Evolutionary conservation across 495 filamentous ascomycete genomes (phyloP).

Genomic region (Oleoguttula mirabilis): DNA sequence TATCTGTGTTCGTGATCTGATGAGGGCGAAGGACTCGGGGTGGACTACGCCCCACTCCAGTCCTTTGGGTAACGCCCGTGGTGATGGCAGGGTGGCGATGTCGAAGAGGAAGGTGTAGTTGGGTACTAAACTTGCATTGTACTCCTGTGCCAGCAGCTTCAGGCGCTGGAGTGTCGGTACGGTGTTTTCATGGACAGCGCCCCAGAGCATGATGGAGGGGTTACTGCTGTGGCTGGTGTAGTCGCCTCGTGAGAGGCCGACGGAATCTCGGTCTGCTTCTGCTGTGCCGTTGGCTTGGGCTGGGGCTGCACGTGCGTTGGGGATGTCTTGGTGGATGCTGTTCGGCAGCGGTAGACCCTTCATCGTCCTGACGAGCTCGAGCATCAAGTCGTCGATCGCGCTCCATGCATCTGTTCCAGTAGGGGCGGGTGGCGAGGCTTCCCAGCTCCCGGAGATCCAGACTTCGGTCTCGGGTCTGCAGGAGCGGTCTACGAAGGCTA

Average conservation of each 20-base stretch:
- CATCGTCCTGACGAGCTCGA: neutral
- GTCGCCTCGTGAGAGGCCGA: slow-evolving; percentile 4
- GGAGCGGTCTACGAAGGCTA: slow-evolving; percentile 28
- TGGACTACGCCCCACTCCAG: slow-evolving; percentile 13
- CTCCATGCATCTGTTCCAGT: neutral
- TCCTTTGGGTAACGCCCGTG: slow-evolving; percentile 5
- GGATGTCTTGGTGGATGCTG: slow-evolving; percentile 1
- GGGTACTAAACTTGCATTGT: slow-evolving; percentile 6
- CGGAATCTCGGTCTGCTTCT: neutral
- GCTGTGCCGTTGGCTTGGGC: neutral
- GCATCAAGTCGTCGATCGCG: neutral
- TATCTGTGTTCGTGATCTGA: slow-evolving; percentile 16
- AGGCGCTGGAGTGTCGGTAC: slow-evolving; percentile 2
- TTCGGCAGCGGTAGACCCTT: neutral
- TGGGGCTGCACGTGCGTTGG: neutral
- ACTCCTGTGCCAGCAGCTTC: neutral
- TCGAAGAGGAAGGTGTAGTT: slow-evolving; percentile 17
- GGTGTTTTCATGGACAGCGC: slow-evolving; percentile 12
- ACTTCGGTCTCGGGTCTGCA: slow-evolving; percentile 29
- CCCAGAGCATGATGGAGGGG: slow-evolving; percentile 17
- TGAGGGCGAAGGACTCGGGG: slow-evolving; percentile 8
- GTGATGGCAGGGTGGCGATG: neutral
- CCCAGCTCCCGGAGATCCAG: slow-evolving; percentile 25
- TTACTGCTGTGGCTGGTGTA: slow-evolving; percentile 9
- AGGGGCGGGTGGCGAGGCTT: slow-evolving; percentile 2